Evolutionary conservation across 352 stramenopile species (phyloP).

Genomic region (Pilasporangium apinafurcum): DNA sequence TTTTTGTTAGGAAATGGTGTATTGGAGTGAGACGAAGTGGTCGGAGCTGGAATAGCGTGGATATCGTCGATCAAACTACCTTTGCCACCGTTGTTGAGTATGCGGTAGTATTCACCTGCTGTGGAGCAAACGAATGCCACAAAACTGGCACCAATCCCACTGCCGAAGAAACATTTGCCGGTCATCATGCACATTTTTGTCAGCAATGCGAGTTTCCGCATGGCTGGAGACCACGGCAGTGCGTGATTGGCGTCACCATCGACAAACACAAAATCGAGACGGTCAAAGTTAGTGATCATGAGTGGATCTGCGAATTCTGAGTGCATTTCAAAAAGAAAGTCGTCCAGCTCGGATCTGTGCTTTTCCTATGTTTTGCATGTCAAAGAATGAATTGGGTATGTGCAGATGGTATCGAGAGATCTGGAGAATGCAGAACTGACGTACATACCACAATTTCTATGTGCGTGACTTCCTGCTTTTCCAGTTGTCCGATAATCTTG

Average conservation of each 20-base stretch:
- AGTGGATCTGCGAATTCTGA: constrained; percentile 55
- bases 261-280: constrained; percentile 77
- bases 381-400: not conserved
- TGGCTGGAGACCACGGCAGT: constrained; percentile 46
- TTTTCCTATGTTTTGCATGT: constrained; percentile 30
- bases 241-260: constrained; percentile 52
- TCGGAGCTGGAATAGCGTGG: constrained; percentile 26
- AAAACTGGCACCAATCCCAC: constrained; percentile 44
- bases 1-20: constrained; percentile 8
- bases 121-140: constrained; percentile 71
- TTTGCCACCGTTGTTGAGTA: constrained; percentile 61
- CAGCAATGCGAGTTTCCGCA: constrained; percentile 56
- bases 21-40: not conserved
- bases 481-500: constrained; percentile 40
- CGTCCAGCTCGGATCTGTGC: constrained; percentile 49
- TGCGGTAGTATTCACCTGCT: constrained; percentile 45
- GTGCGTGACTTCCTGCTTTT: constrained; percentile 52
- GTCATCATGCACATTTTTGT: constrained; percentile 88
- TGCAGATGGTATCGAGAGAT: not conserved
- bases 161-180: constrained; percentile 74
- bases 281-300: constrained; percentile 73
- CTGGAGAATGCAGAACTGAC: not conserved
- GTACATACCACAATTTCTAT: constrained; percentile 52
- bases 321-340: constrained; percentile 74
- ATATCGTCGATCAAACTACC: constrained; percentile 35